A percentile compares a stretch with the other conserved stretches of the same genome.
Conservation (phyloP, 257 asterid genomes). For the Capsicum baccatum region DNA sequence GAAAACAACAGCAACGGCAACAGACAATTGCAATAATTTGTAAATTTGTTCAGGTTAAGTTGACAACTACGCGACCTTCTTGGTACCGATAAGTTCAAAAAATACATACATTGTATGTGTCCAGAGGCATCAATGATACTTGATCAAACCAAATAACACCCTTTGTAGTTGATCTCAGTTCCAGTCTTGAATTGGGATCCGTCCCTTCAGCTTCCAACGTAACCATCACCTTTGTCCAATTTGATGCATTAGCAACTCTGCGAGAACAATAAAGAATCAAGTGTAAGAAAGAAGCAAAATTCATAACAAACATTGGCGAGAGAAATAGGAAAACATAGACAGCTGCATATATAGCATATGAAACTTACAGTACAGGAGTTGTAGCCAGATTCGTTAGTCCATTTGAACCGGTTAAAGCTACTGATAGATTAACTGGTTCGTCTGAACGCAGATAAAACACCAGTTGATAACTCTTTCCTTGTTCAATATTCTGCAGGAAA, state of each 20-base stretch:
- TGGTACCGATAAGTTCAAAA: background rate
- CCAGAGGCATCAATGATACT: slow-evolving; percentile 91
- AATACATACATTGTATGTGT: slow-evolving; percentile 73
- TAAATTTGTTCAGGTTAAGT: background rate
- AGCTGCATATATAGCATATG: slow-evolving; percentile 1
- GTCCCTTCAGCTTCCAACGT: slow-evolving; percentile 64
- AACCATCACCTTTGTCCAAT: slow-evolving; percentile 80
- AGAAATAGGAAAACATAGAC: background rate
- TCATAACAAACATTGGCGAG: background rate
- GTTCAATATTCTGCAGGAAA: slow-evolving; percentile 75
- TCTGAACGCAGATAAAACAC: slow-evolving; percentile 72
- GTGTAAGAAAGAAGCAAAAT: background rate
- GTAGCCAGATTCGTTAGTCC: slow-evolving; percentile 67
- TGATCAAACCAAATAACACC: slow-evolving; percentile 97
- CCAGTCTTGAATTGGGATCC: slow-evolving; percentile 76
- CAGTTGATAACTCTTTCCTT: slow-evolving; percentile 79
- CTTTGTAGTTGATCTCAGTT: slow-evolving; percentile 65
- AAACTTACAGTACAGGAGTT: slow-evolving; percentile 61
- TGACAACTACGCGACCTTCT: background rate
- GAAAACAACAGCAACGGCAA: no score
- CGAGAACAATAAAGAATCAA: slow-evolving; percentile 30
- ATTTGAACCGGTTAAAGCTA: slow-evolving; percentile 65
- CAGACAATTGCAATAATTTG: background rate
- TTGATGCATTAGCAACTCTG: slow-evolving; percentile 63
- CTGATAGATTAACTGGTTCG: slow-evolving; percentile 59